Conservation (phyloP, 768 basidiomycete genomes). For the Tulasnella sp. region DNA sequence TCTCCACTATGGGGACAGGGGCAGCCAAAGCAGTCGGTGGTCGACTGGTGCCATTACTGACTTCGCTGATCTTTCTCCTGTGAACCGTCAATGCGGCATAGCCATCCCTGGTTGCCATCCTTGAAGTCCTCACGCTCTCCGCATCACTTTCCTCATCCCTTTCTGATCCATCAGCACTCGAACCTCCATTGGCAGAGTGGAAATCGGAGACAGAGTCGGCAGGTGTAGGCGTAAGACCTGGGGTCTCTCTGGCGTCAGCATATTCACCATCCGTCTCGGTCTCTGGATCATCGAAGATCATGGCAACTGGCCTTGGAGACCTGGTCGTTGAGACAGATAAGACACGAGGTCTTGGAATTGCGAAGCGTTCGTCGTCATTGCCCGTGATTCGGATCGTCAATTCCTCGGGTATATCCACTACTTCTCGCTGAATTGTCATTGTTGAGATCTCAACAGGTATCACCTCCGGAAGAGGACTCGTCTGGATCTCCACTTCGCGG, state of each 20-base stretch:
- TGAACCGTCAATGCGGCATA: slow-evolving; percentile 4
- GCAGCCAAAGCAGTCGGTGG: neutral
- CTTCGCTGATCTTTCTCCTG: slow-evolving; percentile 8
- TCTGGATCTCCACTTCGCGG: slow-evolving; percentile 29
- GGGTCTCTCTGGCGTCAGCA: slow-evolving; percentile 59
- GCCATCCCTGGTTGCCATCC: slow-evolving; percentile 22
- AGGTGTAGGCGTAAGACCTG: slow-evolving; percentile 49
- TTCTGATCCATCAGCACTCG: slow-evolving; percentile 1
- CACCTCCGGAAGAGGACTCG: slow-evolving; percentile 18
- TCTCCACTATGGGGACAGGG: neutral
- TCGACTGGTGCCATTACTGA: slow-evolving; percentile 2
- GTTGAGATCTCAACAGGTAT: slow-evolving; percentile 29
- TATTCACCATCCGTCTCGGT: slow-evolving; percentile 55
- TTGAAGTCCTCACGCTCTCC: slow-evolving; percentile 62
- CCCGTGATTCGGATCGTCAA: neutral
- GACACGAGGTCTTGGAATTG: slow-evolving; percentile 5
- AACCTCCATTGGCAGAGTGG: slow-evolving; percentile 52
- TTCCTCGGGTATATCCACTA: slow-evolving; percentile 14
- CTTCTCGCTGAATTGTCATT: slow-evolving; percentile 16
- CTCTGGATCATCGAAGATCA: slow-evolving; percentile 33
- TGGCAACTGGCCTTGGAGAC: slow-evolving; percentile 11
- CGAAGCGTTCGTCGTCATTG: neutral
- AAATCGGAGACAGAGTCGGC: slow-evolving; percentile 49
- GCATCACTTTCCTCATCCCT: slow-evolving; percentile 41
- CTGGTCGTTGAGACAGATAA: slow-evolving; percentile 3